Evolutionary conservation across 73 alveolate genomes (phyloP).

Genomic region (Uronychia setigera): DNA sequence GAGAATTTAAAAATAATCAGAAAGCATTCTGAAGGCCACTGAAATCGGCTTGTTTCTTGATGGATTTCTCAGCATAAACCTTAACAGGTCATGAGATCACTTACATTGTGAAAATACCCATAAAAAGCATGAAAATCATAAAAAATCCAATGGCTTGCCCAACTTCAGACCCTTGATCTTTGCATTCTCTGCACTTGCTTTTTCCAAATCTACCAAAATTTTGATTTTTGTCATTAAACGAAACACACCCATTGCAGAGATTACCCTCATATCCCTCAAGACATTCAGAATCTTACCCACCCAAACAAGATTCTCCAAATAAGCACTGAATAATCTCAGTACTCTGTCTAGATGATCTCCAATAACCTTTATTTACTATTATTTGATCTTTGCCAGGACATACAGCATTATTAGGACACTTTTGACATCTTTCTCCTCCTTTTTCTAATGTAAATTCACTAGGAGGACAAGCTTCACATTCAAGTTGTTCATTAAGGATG

Average conservation of each 20-base stretch:
- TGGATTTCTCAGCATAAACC: neutral
- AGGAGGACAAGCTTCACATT: neutral
- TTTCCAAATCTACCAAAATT: neutral
- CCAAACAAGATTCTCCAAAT: slow-evolving; percentile 40
- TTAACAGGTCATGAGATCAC: neutral
- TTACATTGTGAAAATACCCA: neutral
- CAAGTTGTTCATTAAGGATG: neutral
- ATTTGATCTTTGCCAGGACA: slow-evolving; percentile 58
- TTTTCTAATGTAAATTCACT: neutral
- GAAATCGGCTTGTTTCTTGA: neutral
- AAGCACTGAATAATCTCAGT: slow-evolving; percentile 34
- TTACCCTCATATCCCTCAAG: slow-evolving; percentile 47
- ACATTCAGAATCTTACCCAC: slow-evolving; percentile 3
- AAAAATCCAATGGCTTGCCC: neutral
- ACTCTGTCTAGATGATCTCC: slow-evolving; percentile 45
- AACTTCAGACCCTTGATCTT: neutral
- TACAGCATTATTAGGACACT: slow-evolving; percentile 43
- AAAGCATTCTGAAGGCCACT: neutral
- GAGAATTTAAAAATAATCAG: neutral
- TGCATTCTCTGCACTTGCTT: neutral
- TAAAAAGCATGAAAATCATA: neutral
- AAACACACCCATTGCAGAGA: slow-evolving; percentile 38
- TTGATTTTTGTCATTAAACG: neutral
- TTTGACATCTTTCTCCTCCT: slow-evolving; percentile 7
- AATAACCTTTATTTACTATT: slow-evolving; percentile 45